A percentile compares a stretch with the other conserved stretches of the same genome.
phyloP scores from a whole-genome alignment of 2,329 filamentous ascomycete genomes.

The Aspergillus ibericus region DNA sequence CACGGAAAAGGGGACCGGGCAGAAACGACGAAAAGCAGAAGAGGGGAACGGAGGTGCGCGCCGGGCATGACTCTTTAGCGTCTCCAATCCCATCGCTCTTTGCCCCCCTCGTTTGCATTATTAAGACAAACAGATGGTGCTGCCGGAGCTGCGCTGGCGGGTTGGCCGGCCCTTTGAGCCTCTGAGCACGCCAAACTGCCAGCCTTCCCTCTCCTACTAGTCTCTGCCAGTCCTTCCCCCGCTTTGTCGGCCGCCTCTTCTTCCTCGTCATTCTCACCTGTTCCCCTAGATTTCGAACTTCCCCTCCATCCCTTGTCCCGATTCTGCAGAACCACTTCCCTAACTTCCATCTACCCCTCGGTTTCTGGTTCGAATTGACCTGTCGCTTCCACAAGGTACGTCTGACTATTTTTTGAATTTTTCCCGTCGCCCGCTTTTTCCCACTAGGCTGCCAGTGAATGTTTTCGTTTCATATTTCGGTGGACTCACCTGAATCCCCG shows the following conservation, averaged over 20 bases:
- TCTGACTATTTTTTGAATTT: not conserved
- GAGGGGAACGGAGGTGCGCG: constrained; percentile 1
- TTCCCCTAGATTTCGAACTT: not conserved
- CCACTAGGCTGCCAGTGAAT: not conserved
- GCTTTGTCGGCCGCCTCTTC: constrained; percentile 3
- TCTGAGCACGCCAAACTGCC: not conserved
- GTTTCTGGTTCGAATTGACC: not conserved
- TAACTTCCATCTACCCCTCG: not conserved
- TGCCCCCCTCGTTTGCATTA: not conserved
- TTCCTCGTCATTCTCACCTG: not conserved
- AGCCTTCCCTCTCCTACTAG: not conserved
- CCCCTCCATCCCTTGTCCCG: not conserved
- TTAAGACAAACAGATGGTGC: not conserved
- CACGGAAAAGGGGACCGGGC: not conserved
- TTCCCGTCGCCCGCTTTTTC: not conserved
- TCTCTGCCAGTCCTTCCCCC: not conserved
- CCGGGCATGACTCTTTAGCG: not conserved
- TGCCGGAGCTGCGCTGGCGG: not conserved
- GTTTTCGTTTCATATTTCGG: not conserved
- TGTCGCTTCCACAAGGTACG: not conserved
- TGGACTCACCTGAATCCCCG: not conserved
- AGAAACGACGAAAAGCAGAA: not conserved
- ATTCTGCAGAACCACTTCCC: not conserved
- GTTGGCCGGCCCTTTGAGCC: not conserved
- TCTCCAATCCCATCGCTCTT: constrained; percentile 1